Evolutionary conservation across 352 stramenopile genomes (phyloP).

Genomic region (Globisporangium ultimum): DNA sequence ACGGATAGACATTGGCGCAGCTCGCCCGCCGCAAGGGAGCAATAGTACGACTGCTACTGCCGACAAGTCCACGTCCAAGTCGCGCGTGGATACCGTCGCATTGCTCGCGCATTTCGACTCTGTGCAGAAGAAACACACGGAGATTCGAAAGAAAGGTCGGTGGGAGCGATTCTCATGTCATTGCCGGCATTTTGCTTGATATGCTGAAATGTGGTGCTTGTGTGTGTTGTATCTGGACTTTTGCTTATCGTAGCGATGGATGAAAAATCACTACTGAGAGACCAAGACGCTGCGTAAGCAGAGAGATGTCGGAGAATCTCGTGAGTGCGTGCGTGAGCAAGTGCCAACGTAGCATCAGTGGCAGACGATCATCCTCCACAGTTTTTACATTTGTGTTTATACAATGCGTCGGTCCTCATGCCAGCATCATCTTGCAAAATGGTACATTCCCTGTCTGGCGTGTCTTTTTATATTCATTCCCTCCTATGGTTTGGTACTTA

Average conservation of each 20-base stretch:
- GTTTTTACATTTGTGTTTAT: too few species aligned
- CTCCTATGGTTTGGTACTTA: too few species aligned
- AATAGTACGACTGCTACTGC: too few species aligned
- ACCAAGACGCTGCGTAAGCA: slow-evolving; percentile 25
- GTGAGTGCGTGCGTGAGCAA: too few species aligned
- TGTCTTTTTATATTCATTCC: too few species aligned
- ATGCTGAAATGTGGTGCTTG: not conserved
- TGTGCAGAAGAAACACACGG: slow-evolving; percentile 68
- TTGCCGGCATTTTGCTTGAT: not conserved
- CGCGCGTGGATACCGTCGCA: slow-evolving; percentile 43
- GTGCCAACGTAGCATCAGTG: not conserved
- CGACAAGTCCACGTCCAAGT: slow-evolving; percentile 5
- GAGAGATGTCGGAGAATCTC: too few species aligned
- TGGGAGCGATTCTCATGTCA: slow-evolving; percentile 10
- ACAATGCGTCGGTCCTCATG: too few species aligned
- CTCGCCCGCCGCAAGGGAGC: slow-evolving; percentile 18
- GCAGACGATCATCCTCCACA: too few species aligned
- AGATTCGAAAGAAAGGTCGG: slow-evolving; percentile 73
- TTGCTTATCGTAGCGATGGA: slow-evolving; percentile 39
- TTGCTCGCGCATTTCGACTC: slow-evolving; percentile 73
- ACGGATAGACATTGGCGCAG: slow-evolving; percentile 55
- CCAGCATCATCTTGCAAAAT: too few species aligned
- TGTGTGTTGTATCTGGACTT: slow-evolving; percentile 1
- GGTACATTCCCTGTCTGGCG: too few species aligned
- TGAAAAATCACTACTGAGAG: slow-evolving; percentile 65